Percentiles rank a stretch among this genome's conserved stretches.
Evolutionary conservation across 352 stramenopile genomes (phyloP).

Genomic region (Peronosclerospora sorghi): DNA sequence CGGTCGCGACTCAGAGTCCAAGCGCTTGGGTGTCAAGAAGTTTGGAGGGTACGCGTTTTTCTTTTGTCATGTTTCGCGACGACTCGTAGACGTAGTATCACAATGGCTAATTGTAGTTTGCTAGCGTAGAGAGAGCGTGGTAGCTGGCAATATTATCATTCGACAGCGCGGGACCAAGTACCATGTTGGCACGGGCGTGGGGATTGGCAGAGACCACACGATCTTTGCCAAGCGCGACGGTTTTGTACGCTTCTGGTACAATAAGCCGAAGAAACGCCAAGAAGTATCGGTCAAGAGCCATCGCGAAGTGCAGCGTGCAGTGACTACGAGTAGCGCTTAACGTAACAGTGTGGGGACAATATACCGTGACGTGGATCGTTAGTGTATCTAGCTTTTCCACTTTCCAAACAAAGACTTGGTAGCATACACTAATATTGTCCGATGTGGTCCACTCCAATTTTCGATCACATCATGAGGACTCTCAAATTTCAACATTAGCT

Average conservation of each 20-base stretch:
- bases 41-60: conserved; percentile 73
- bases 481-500: too few relatives aligned
- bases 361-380: too few relatives aligned
- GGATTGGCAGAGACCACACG: conserved; percentile 90
- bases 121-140: conserved; percentile 56
- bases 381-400: too few relatives aligned
- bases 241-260: conserved; percentile 88
- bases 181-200: conserved; percentile 89
- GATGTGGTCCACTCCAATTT: too few relatives aligned
- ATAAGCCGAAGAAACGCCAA: conserved; percentile 72
- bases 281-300: conserved; percentile 78
- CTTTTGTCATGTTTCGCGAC: background rate
- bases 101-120: background rate
- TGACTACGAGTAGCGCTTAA: conserved; percentile 16
- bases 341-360: too few relatives aligned
- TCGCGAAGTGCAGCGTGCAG: conserved; percentile 40
- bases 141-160: conserved; percentile 96
- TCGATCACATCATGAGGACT: too few relatives aligned
- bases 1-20: conserved; percentile 92
- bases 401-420: too few relatives aligned
- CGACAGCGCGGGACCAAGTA: conserved; percentile 95
- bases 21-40: conserved; percentile 96
- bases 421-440: too few relatives aligned
- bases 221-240: conserved; percentile 85
- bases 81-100: too few relatives aligned